Evolutionary conservation across 495 filamentous ascomycete species (phyloP).

Genomic region (Penicillium daleae): DNA sequence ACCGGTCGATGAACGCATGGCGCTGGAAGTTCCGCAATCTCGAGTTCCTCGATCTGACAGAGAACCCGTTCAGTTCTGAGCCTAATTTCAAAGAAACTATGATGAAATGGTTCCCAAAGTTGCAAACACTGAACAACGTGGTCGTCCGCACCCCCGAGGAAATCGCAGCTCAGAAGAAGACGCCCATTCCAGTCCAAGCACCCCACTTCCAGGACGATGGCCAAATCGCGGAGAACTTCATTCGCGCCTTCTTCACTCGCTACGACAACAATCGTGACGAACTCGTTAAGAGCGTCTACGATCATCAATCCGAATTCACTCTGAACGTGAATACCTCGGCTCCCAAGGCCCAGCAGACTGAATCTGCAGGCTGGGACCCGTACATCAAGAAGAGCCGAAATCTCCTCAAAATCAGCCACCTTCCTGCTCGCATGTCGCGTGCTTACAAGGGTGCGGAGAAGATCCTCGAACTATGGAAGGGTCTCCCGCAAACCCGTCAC

Average conservation of each 20-base stretch:
- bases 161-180: conserved; percentile 55
- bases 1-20: conserved; percentile 66
- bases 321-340: conserved; percentile 69
- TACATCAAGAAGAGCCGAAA: conserved; percentile 86
- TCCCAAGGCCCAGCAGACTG: conserved; percentile 52
- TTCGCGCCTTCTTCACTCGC: conserved; percentile 71
- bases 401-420: conserved; percentile 67
- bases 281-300: conserved; percentile 72
- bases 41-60: conserved; percentile 75
- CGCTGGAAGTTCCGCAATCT: conserved; percentile 74
- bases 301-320: conserved; percentile 77
- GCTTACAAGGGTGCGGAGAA: conserved; percentile 63
- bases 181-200: conserved; percentile 68
- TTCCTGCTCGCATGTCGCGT: conserved; percentile 63
- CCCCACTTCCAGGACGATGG: conserved; percentile 76
- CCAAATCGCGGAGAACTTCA: conserved; percentile 73
- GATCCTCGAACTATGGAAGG: conserved; percentile 70
- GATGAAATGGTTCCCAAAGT: conserved; percentile 76
- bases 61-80: conserved; percentile 70
- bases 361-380: conserved; percentile 62
- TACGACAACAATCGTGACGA: conserved; percentile 73
- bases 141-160: conserved; percentile 73
- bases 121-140: conserved; percentile 71
- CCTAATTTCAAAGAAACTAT: conserved; percentile 70
- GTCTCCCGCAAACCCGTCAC: conserved; percentile 75